phyloP scores from a whole-genome alignment of 2,329 filamentous ascomycete species.

The Xenosphaeropsis pyriputrescens region DNA sequence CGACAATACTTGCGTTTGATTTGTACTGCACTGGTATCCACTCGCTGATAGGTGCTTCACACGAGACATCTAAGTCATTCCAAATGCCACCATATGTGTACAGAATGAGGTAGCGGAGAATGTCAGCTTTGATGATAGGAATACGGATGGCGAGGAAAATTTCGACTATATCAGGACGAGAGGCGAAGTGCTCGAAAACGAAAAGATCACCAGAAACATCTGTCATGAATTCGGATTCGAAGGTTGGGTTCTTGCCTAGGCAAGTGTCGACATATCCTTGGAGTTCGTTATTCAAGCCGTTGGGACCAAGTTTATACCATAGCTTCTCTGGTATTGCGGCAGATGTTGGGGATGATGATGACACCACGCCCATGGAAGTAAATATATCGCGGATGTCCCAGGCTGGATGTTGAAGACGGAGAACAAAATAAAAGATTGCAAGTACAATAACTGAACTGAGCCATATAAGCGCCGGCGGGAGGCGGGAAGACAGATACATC shows the following conservation, averaged over 20 bases:
- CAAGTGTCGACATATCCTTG: constrained; percentile 18
- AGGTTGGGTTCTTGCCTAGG: constrained; percentile 14
- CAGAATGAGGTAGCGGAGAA: constrained; percentile 26
- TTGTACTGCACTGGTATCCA: constrained; percentile 22
- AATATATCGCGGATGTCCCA: too few relatives aligned
- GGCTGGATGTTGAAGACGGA: too few relatives aligned
- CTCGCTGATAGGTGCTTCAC: constrained; percentile 16
- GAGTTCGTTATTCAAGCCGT: constrained; percentile 17
- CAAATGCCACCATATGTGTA: constrained; percentile 25
- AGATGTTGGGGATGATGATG: too few relatives aligned
- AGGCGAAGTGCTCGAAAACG: constrained; percentile 17
- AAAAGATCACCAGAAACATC: constrained; percentile 11
- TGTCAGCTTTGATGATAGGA: constrained; percentile 24
- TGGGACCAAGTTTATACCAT: constrained; percentile 24
- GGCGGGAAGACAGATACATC: too few relatives aligned
- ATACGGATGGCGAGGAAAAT: constrained; percentile 19
- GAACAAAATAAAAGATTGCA: too few relatives aligned
- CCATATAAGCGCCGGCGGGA: too few relatives aligned
- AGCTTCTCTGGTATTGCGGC: constrained; percentile 17
- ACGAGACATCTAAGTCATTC: constrained; percentile 24
- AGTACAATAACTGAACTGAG: too few relatives aligned
- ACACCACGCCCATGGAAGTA: too few relatives aligned
- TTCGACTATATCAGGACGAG: constrained; percentile 22
- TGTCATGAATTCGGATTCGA: constrained; percentile 14
- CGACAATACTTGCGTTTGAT: too few relatives aligned